Percentiles rank a stretch among this genome's conserved stretches.
Conservation (phyloP, 352 stramenopile species). For the Blastocystis hominis region DNA sequence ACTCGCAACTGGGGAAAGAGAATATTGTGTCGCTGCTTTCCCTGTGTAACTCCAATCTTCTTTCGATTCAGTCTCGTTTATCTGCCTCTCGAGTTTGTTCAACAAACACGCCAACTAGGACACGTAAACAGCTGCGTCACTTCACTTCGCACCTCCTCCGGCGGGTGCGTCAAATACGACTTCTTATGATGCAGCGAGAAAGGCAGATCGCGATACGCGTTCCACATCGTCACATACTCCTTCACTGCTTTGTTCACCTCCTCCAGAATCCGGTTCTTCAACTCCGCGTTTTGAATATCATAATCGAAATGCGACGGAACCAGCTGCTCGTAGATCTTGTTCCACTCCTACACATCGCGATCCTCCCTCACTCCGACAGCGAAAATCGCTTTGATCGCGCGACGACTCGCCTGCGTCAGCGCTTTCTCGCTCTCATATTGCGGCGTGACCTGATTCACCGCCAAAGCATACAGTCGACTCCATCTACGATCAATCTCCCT, state of each 20-base stretch:
- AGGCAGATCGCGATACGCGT: background rate
- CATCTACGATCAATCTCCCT: background rate
- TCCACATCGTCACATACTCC: conserved; percentile 34
- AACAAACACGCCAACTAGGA: conserved; percentile 7
- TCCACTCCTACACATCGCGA: background rate
- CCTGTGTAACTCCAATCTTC: conserved; percentile 10
- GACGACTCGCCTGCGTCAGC: background rate
- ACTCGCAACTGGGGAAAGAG: background rate
- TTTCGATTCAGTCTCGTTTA: background rate
- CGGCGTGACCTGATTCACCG: background rate
- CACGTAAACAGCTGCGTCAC: background rate
- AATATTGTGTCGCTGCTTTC: background rate
- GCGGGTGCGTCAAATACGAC: conserved; percentile 3
- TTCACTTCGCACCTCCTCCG: conserved; percentile 20
- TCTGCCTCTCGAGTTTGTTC: background rate
- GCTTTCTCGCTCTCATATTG: background rate
- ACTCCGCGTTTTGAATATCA: background rate
- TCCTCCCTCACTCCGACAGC: background rate
- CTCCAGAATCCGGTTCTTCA: conserved; percentile 2
- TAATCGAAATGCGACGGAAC: conserved; percentile 8
- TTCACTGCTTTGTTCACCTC: background rate
- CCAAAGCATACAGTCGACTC: background rate
- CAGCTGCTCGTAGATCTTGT: conserved; percentile 21
- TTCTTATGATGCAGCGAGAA: conserved; percentile 44
- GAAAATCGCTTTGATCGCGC: conserved; percentile 21